Base-by-base conservation (phyloP, 2,329 filamentous ascomycete genomes). In the Fusarium miscanthi region DNA sequence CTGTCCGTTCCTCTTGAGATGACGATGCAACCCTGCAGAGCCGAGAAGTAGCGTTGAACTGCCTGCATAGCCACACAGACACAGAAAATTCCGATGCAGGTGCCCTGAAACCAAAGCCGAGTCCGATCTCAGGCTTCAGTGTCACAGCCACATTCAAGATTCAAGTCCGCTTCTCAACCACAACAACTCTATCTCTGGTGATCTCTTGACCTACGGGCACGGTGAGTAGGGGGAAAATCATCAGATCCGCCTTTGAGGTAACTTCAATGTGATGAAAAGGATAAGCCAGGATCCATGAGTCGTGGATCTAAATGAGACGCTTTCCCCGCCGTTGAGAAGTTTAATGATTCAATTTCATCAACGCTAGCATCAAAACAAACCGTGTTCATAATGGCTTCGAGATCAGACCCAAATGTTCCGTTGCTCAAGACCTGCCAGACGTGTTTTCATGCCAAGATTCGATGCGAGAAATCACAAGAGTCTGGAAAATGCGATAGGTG, bases 361-460 rank as follows among this genome's bases (percentile, higher is more conserved):
- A 40, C 48, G 21, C n/a, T 58, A 35, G 46, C 51, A 48, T 42
- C 23, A 45, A 46, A 67, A 52, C 30, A 45, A 43, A 30, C n/a
- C 42, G 25, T 30, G 14, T n/a, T 59, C 27, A 25, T 35, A 30
- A 73, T 73, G 70, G 54, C 70, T 10, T 73, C 70, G 9, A 64
- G 59, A 45, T 21, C 62, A 6, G 67, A 74, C 12, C 13, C 66
- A 37, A 59, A 48, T 35, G 52, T 58, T 14, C 57, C 66, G 37
- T 51, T 77, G 46, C 67, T 77, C 38, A 81, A 80, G 58, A 81
- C 80, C 12, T 81, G 80, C 45, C 79, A 80, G 64, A 79, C 79
- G 27, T 81, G 80, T 63, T 80, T 80, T 59, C 77, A 79, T 30
- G 80, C 80, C 58, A 81, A 81, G 48, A 81, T 81, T n/a, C 73